Evolutionary conservation across 75 land plant species (phyloP).

Genomic region (Sequoia sempervirens): DNA sequence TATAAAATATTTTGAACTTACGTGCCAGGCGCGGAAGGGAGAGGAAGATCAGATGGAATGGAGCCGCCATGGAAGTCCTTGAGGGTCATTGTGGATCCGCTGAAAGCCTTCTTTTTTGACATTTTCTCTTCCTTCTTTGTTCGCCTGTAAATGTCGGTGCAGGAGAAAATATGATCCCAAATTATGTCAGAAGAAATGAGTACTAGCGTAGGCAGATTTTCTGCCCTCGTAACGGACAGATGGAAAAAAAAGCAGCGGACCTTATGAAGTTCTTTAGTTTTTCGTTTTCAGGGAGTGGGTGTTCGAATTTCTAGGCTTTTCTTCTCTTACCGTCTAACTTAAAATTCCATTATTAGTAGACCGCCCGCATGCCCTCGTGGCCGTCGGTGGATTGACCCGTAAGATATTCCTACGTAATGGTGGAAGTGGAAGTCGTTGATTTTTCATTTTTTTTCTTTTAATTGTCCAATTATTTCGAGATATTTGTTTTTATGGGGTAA

Average conservation of each 20-base stretch:
- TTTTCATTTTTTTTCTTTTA: too few species aligned
- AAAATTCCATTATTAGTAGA: not conserved
- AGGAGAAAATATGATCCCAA: not conserved
- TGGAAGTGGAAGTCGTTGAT: too few species aligned
- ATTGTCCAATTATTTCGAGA: too few species aligned
- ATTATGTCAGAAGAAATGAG: not conserved
- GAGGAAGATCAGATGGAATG: constrained; percentile 95
- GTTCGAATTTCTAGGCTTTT: not conserved
- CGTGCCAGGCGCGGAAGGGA: constrained; percentile 98
- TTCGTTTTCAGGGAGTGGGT: not conserved
- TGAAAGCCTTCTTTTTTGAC: constrained; percentile 86
- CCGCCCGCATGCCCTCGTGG: not conserved
- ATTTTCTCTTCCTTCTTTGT: constrained; percentile 21
- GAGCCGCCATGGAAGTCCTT: constrained; percentile 98
- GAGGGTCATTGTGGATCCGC: constrained; percentile 85
- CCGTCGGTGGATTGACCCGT: not conserved
- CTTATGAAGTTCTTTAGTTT: not conserved
- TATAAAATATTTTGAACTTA: constrained; percentile 25
- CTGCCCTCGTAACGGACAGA: not conserved
- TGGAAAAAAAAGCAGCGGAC: not conserved
- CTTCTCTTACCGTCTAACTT: not conserved
- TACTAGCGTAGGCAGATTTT: not conserved
- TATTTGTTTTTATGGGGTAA: too few species aligned
- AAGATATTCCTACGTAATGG: too few species aligned
- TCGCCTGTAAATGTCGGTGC: not conserved